phyloP scores from a whole-genome alignment of 1,284 basidiomycete genomes.

The Calocybe gambosa region DNA sequence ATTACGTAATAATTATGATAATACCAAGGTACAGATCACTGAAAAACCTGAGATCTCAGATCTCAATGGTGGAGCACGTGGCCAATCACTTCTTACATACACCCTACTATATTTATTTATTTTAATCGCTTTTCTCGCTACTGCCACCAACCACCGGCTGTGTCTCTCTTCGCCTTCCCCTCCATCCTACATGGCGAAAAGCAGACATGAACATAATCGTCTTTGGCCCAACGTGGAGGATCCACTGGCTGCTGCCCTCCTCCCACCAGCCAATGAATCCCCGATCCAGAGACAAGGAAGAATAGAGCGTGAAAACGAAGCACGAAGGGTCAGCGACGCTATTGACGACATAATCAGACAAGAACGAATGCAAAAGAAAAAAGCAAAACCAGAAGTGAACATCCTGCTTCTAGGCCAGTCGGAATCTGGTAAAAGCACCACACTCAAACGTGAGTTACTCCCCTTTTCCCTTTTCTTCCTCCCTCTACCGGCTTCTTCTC shows the following conservation, averaged over 20 bases:
- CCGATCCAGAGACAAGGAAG: slow-evolving; percentile 54
- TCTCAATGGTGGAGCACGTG: slow-evolving; percentile 25
- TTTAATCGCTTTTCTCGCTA: slow-evolving; percentile 20
- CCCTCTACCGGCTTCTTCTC: background rate
- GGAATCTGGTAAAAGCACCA: slow-evolving; percentile 78
- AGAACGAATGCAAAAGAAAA: slow-evolving; percentile 53
- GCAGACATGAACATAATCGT: slow-evolving; percentile 27
- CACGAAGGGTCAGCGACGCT: slow-evolving; percentile 63
- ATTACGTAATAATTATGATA: background rate
- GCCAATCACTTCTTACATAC: slow-evolving; percentile 21
- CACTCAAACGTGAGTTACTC: slow-evolving; percentile 68
- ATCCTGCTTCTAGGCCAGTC: slow-evolving; percentile 77
- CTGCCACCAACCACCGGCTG: slow-evolving; percentile 14
- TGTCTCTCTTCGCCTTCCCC: slow-evolving; percentile 14
- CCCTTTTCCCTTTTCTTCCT: background rate
- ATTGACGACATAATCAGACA: slow-evolving; percentile 73
- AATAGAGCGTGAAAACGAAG: slow-evolving; percentile 57
- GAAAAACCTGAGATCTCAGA: slow-evolving; percentile 6
- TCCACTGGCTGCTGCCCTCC: slow-evolving; percentile 59
- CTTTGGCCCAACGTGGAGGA: slow-evolving; percentile 51
- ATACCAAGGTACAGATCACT: background rate
- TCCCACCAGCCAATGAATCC: slow-evolving; percentile 67
- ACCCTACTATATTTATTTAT: slow-evolving; percentile 21
- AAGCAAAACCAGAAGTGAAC: slow-evolving; percentile 57
- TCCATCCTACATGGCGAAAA: slow-evolving; percentile 27